phyloP scores from a whole-genome alignment of 2,329 filamentous ascomycete genomes.

The Orbilia blumenaviensis region DNA sequence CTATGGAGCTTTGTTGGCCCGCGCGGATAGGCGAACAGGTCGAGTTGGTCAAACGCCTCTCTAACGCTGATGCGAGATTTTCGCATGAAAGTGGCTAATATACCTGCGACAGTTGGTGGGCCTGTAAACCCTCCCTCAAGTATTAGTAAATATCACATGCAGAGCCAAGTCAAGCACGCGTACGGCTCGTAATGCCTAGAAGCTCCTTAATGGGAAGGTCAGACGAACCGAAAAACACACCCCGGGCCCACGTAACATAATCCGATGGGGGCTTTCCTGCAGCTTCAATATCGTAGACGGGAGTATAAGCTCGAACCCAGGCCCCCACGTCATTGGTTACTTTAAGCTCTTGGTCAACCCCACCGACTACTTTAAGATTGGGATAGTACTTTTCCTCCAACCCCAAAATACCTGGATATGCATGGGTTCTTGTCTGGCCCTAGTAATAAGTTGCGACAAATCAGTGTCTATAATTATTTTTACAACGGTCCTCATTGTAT shows the following conservation, averaged over 20 bases:
- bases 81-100: conserved; percentile 1
- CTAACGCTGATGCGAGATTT: too few species aligned
- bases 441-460: not conserved
- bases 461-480: too few species aligned
- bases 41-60: not conserved
- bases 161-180: too few species aligned
- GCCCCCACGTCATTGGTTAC: not conserved
- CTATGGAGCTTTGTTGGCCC: not conserved
- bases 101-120: not conserved
- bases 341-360: not conserved
- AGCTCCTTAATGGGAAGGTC: too few species aligned
- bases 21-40: not conserved
- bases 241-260: not conserved
- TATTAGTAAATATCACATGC: too few species aligned
- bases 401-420: not conserved
- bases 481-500: too few species aligned
- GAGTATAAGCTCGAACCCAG: not conserved
- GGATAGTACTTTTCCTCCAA: not conserved
- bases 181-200: too few species aligned
- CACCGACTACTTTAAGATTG: not conserved
- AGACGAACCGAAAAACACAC: not conserved
- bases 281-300: not conserved
- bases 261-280: not conserved
- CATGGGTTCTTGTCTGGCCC: not conserved
- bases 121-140: not conserved